Evolutionary conservation across 768 basidiomycete species (phyloP), one percentile per base, ranked within the genome.

Genomic region (Gyrodon lividus): DNA sequence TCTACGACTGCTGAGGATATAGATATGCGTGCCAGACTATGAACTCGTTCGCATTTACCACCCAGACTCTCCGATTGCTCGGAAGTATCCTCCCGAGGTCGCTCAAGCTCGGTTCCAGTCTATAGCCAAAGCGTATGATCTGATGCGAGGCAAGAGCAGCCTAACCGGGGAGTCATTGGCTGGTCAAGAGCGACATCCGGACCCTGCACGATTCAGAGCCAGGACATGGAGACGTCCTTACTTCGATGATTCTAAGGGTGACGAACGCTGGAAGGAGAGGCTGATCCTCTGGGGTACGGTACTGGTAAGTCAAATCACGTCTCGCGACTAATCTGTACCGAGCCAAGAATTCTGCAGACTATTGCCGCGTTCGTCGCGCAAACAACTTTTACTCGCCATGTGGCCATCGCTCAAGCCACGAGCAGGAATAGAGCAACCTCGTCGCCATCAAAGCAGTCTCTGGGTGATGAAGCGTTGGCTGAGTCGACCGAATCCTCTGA

Each of bases 31-130:
- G 14, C 57, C 30, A 91, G 88, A 90, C 67, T 88, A 82, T 61
- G 88, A 89, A 56, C 86, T 91, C 40, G 89, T 90, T 28, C 77
- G 84, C 35, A 75, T 88, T 51, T 88, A 90, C 66, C 88, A 91
- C 64, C 88, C 88, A 3, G 88, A 91, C 65, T 84, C 85, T 37
- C 72, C 74, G 20, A 41, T 71, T 19, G 72, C 72, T 19, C 72
- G 76, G 5, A 63, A 63, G 3, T 67, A 68, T 50, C 68, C 82
- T 6, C 59, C 78, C 0, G 78, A 79, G 14, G 63, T 75, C 3
- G 79, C 80, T 4, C 84, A 87, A 59, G 73, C 77, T 6, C 83
- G 80, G 10, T 90, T 90, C 58, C 84, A 84, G 59, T 73, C 84
- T 3, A 87, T 91, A 56, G 77, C 80, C 23, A 66, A 76, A 14